Evolutionary conservation across 352 stramenopile genomes (phyloP), one percentile per base, ranked within the genome.

Genomic region (Pythium plurisporium): DNA sequence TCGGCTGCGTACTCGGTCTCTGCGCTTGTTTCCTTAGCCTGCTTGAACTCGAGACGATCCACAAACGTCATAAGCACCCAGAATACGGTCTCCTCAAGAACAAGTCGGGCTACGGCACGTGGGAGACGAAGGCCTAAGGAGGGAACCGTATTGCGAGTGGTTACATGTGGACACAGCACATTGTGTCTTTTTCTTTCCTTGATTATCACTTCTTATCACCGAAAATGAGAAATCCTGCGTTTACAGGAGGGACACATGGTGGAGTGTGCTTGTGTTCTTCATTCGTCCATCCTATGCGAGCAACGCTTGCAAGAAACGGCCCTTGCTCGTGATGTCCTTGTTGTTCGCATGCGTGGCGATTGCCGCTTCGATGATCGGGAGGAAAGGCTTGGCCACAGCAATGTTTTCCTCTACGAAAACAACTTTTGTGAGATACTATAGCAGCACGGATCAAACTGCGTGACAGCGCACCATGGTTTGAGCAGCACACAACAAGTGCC

Each of bases 61-160:
- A 94, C 70, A 82, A 87, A 63, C 77, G 79, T 46, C 69, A 88
- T 67, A 88, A 87, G 54, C 83, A 94, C 65, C 84, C 84, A 0
- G 84, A 89, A 59, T 94, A 91, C 51, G 82, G 81, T 9, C 69
- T 89, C 53, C 78, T 86, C 50, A 73, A 84, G 41, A 65, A 63
- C 27, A 31, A 70, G 38, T 61, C 61, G 17, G 65, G 67, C 34
- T 89, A 81, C 34, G 72, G 74, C 43, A 82, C 72, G 33, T 74
- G 66, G 65, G 57, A 61, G 26, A 14, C 26, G 7, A 44, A 29
- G 0, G 44, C 37, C 14, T 69, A 51, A 40, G 22, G 31, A 3
- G 9, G n/a, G n/a, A n/a, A n/a, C n/a, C n/a, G n/a, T n/a, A n/a
- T n/a, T n/a, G n/a, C n/a, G n/a, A n/a, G n/a, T n/a, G n/a, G n/a